Conservation (phyloP, 2,329 filamentous ascomycete species). For the Fusarium sp. region DNA sequence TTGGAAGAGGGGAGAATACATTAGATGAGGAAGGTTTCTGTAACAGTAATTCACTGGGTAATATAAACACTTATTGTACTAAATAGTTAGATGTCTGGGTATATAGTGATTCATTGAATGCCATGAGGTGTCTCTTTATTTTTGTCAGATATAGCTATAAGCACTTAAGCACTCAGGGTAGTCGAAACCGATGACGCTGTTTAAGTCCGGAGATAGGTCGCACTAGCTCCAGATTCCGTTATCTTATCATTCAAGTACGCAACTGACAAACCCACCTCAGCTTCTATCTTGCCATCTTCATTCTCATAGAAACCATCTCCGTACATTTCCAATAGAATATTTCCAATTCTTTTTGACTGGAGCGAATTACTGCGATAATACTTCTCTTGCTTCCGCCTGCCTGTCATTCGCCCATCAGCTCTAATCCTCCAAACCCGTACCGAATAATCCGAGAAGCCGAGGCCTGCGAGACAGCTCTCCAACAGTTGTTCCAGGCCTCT, state of each 20-base stretch:
- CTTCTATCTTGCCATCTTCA: slow-evolving; percentile 15
- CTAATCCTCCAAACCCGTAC: slow-evolving; percentile 20
- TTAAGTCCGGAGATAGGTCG: slow-evolving; percentile 24
- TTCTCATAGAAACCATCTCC: slow-evolving; percentile 4
- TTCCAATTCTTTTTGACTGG: background rate
- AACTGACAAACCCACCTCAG: slow-evolving; percentile 42
- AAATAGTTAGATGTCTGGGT: background rate
- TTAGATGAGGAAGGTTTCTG: background rate
- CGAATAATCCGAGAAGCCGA: slow-evolving; percentile 42
- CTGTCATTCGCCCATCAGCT: background rate
- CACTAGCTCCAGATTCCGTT: slow-evolving; percentile 39
- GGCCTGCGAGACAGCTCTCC: slow-evolving; percentile 49
- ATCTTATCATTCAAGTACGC: slow-evolving; percentile 47
- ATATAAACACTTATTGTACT: background rate
- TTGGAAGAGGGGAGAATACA: background rate
- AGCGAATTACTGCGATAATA: slow-evolving; percentile 1
- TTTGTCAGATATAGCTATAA: slow-evolving; percentile 3
- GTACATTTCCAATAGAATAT: slow-evolving; percentile 4
- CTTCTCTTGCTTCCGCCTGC: background rate
- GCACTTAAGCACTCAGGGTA: background rate
- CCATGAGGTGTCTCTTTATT: slow-evolving; percentile 6
- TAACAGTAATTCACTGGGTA: background rate
- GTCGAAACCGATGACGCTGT: slow-evolving; percentile 25
- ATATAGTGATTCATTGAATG: background rate
- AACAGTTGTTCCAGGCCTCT: slow-evolving; percentile 50